Percentiles rank a stretch among this genome's conserved stretches.
Evolutionary conservation across 352 stramenopile species (phyloP).

Genomic region (Thraustochytrium sp.): DNA sequence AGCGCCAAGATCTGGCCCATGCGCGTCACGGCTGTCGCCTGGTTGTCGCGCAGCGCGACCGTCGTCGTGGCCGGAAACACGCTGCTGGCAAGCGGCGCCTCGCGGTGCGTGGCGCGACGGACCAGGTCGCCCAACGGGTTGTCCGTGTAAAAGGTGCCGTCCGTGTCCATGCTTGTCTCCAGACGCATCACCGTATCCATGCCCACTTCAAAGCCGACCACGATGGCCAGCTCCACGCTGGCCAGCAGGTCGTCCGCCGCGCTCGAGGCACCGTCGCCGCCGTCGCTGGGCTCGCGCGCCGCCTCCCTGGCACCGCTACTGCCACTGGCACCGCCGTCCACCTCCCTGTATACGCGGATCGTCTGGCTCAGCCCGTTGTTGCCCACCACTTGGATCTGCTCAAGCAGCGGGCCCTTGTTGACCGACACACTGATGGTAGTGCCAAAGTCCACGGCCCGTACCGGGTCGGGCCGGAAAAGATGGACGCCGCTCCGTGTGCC

Average conservation of each 20-base stretch:
- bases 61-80: constrained; percentile 12
- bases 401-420: constrained; percentile 6
- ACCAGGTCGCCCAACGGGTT: constrained; percentile 15
- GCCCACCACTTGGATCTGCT: constrained; percentile 26
- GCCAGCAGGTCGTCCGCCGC: neutral
- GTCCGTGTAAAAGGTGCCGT: constrained; percentile 34
- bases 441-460: neutral
- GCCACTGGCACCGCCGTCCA: neutral
- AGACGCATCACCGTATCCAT: constrained; percentile 28
- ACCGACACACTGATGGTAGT: neutral
- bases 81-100: constrained; percentile 9
- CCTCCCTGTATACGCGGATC: neutral
- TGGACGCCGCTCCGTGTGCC: neutral
- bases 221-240: neutral
- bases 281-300: neutral
- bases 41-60: constrained; percentile 13
- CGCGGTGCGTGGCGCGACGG: constrained; percentile 3
- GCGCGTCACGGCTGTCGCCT: constrained; percentile 9
- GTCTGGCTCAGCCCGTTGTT: constrained; percentile 17
- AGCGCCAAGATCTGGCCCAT: constrained; percentile 25
- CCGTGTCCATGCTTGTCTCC: constrained; percentile 40
- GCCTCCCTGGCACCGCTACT: neutral
- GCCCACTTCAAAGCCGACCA: neutral
- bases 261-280: neutral
- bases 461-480: neutral